Evolutionary conservation across 495 filamentous ascomycete species (phyloP).

Genomic region (Daldinia loculata): DNA sequence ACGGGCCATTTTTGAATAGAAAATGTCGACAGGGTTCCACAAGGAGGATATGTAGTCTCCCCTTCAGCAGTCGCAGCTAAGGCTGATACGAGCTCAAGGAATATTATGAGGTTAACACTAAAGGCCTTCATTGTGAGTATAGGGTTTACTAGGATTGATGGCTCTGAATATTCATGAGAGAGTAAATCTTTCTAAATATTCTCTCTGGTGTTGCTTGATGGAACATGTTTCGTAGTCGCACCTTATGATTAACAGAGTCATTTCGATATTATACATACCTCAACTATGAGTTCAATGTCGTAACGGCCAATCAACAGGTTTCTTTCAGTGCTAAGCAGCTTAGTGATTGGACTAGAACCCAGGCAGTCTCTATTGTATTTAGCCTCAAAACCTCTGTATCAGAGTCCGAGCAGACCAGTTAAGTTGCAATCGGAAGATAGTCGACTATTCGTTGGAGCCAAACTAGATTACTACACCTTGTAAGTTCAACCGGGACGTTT

Average conservation of each 20-base stretch:
- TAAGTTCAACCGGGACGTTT: not conserved
- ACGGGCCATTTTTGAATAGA: constrained; percentile 2
- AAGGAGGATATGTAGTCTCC: not conserved
- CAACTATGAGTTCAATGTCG: not conserved
- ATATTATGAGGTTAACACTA: not conserved
- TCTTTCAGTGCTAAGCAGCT: not conserved
- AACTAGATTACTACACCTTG: not conserved
- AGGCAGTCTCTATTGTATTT: not conserved
- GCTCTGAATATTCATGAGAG: not conserved
- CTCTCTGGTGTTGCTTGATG: not conserved
- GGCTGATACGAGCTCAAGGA: not conserved
- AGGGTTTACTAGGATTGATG: not conserved
- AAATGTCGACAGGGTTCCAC: constrained; percentile 5
- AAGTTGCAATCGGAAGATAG: not conserved
- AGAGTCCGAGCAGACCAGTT: not conserved
- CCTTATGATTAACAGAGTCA: not conserved
- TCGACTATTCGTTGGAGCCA: not conserved
- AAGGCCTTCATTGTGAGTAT: not conserved
- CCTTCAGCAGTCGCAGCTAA: not conserved
- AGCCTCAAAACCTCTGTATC: not conserved
- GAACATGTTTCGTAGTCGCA: not conserved
- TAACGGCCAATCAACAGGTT: not conserved
- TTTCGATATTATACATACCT: too few relatives aligned
- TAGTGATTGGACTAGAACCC: not conserved
- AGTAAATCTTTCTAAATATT: not conserved